Conservation (phyloP, 257 asterid species). For the Fraxinus americana region DNA sequence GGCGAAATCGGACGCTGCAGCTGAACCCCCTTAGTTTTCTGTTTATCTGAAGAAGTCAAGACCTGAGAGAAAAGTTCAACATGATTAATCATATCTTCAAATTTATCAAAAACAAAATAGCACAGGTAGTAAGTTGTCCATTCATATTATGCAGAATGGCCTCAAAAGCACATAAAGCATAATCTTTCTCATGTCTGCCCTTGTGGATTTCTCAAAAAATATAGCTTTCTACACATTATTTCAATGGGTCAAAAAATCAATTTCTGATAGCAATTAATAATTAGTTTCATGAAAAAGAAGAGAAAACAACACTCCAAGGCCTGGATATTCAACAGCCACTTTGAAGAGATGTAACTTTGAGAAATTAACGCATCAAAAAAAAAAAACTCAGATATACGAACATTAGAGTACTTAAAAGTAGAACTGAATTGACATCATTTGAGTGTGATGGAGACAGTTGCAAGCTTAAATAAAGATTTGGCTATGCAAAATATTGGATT, state of each 20-base stretch:
- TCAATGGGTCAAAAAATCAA: not conserved
- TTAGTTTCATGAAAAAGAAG: not conserved
- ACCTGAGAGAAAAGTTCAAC: constrained; percentile 43
- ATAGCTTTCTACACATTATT: not conserved
- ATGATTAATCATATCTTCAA: constrained; percentile 24
- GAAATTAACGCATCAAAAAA: not conserved
- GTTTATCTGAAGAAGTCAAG: constrained; percentile 68
- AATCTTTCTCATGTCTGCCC: not conserved
- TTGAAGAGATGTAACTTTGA: not conserved
- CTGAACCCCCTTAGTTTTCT: constrained; percentile 57
- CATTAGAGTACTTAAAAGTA: not conserved
- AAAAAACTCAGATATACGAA: not conserved
- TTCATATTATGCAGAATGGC: not conserved
- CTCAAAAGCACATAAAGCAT: not conserved
- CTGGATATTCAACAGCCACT: not conserved
- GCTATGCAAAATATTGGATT: not conserved
- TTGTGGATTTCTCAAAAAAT: not conserved
- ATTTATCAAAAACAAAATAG: not conserved
- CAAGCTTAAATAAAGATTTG: not conserved
- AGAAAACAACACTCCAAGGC: not conserved
- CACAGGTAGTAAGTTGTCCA: not conserved
- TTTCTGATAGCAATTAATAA: not conserved
- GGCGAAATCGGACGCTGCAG: constrained; percentile 53
- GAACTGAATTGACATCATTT: not conserved
- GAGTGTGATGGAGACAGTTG: not conserved